Percentiles rank a stretch among this genome's conserved stretches.
Evolutionary conservation across 2,329 filamentous ascomycete genomes (phyloP).

Genomic region (Fusarium equiseti): DNA sequence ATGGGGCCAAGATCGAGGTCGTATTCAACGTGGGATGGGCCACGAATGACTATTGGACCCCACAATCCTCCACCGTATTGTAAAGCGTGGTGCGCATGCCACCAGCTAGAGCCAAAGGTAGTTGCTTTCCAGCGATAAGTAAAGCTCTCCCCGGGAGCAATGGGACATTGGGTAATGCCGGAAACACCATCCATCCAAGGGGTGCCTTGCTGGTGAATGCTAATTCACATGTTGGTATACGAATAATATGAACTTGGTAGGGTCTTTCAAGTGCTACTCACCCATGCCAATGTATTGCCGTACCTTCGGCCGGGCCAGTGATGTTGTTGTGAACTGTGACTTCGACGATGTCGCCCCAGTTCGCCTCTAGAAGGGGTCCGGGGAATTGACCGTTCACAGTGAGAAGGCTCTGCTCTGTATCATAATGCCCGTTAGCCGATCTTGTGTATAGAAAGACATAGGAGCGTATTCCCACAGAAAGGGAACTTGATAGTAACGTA

Average conservation of each 20-base stretch:
- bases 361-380: background rate
- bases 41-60: background rate
- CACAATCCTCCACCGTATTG: background rate
- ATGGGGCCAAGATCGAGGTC: background rate
- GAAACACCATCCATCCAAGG: slow-evolving; percentile 10
- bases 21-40: background rate
- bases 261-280: background rate
- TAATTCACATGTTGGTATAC: background rate
- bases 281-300: background rate
- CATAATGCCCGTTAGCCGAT: no score
- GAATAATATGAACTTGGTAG: background rate
- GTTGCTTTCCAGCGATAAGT: slow-evolving; percentile 6
- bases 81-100: no score
- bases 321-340: no score
- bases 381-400: background rate
- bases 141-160: background rate
- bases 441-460: no score
- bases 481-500: no score
- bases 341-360: slow-evolving; percentile 4
- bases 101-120: slow-evolving; percentile 5
- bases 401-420: no score
- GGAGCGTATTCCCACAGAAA: no score
- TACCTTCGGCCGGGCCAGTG: background rate
- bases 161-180: slow-evolving; percentile 5
- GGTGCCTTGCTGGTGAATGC: background rate